Evolutionary conservation across 2,329 filamentous ascomycete species (phyloP).

Genomic region (Aspergillus latus): DNA sequence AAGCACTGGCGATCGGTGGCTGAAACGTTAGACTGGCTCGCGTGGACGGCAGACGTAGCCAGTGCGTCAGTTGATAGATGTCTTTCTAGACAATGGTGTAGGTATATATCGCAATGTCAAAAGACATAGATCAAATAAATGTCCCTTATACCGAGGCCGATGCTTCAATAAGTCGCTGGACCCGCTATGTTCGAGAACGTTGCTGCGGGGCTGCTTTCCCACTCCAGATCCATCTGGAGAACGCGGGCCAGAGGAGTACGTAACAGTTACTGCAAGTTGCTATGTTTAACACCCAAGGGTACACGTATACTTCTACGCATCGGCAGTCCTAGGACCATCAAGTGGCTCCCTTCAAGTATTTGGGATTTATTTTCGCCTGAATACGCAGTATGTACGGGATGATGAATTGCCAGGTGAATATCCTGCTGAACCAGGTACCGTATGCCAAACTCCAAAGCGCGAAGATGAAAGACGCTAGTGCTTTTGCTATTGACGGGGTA

Average conservation of each 20-base stretch:
- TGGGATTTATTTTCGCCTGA: background rate
- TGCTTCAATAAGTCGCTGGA: background rate
- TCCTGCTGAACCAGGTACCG: background rate
- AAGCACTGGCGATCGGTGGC: background rate
- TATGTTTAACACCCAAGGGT: background rate
- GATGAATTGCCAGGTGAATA: background rate
- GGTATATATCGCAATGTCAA: background rate
- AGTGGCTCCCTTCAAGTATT: too few species aligned
- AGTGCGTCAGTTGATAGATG: background rate
- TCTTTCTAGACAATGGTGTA: background rate
- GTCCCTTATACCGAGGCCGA: background rate
- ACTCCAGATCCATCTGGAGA: constrained; percentile 2
- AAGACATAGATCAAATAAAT: background rate
- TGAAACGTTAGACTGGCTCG: background rate
- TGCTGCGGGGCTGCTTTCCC: constrained; percentile 5
- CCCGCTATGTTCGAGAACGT: constrained; percentile 13
- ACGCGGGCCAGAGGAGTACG: background rate
- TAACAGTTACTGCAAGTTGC: background rate
- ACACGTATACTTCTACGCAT: background rate
- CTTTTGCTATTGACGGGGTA: constrained; percentile 18
- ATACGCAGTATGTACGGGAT: background rate
- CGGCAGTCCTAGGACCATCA: background rate
- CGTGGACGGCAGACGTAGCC: background rate
- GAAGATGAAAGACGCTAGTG: constrained; percentile 1
- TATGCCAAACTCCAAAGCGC: constrained; percentile 7